These are phyloP conservation scores for Angomonas deanei DNA, from an alignment of 208 protist genomes.

Conservation along the genomic window DNA sequence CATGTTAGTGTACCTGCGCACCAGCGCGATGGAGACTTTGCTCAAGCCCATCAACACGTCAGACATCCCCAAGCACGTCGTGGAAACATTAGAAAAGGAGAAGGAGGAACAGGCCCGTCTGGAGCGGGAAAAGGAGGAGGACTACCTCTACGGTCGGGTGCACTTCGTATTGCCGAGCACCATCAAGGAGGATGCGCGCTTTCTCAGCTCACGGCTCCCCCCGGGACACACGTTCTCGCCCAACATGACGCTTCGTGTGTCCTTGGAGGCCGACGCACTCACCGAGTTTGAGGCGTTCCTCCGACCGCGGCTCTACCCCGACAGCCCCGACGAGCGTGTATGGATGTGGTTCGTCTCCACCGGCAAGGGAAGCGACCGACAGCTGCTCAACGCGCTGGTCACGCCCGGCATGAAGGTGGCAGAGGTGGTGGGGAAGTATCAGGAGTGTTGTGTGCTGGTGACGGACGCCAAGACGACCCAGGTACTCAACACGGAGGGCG, in stretches of 20 bases:
- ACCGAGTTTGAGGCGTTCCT: constrained; percentile 53
- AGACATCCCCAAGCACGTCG: constrained; percentile 74
- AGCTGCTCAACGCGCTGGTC: constrained; percentile 44
- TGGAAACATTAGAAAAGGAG: constrained; percentile 54
- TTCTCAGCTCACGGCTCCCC: constrained; percentile 38
- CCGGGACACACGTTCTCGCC: constrained; percentile 47
- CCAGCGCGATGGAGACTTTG: constrained; percentile 49
- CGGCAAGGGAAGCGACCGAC: constrained; percentile 2
- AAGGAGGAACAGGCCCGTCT: constrained; percentile 28
- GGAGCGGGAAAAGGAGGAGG: constrained; percentile 49
- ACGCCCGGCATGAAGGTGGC: constrained; percentile 45
- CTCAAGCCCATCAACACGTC: constrained; percentile 43
- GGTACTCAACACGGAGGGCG: constrained; percentile 26
- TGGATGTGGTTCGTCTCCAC: constrained; percentile 57
- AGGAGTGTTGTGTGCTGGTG: constrained; percentile 74
- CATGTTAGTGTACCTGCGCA: constrained; percentile 89
- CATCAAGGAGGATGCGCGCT: constrained; percentile 54
- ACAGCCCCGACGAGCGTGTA: constrained; percentile 26
- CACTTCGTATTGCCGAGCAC: constrained; percentile 64
- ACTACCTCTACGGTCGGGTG: constrained; percentile 76
- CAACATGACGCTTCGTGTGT: constrained; percentile 46
- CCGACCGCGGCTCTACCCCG: constrained; percentile 16
- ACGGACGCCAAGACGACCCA: constrained; percentile 29
- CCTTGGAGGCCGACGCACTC: constrained; percentile 55
- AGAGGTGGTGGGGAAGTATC: constrained; percentile 44